A percentile compares a stretch with the other conserved stretches of the same genome.
Evolutionary conservation across 1,139 yeast species (phyloP).

Genomic region (Debaryomyces udenii): DNA sequence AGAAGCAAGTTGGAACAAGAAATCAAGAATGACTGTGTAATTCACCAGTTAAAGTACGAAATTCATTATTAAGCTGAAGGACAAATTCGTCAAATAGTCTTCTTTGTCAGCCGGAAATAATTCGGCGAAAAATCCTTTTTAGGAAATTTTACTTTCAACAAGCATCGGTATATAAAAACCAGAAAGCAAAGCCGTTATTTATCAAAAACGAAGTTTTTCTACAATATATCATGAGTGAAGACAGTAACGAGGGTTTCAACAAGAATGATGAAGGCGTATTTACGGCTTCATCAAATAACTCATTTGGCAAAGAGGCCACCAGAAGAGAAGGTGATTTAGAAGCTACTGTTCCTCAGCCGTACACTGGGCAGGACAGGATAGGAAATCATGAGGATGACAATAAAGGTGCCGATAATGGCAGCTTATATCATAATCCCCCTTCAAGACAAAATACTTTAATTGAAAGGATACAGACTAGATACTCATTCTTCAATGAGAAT

Average conservation of each 20-base stretch:
- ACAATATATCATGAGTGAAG: neutral
- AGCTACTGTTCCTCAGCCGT: conserved; percentile 1
- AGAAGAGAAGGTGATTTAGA: neutral
- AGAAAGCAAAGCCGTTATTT: neutral
- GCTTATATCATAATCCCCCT: conserved; percentile 7
- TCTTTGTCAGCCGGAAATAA: too few species aligned
- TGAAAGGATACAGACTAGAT: conserved; percentile 20
- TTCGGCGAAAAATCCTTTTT: too few species aligned
- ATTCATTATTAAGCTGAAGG: too few species aligned
- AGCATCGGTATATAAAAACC: too few species aligned
- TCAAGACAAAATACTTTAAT: conserved; percentile 20
- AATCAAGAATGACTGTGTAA: too few species aligned
- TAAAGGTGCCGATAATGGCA: neutral
- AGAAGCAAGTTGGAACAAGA: too few species aligned
- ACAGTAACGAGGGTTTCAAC: neutral
- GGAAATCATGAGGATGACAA: neutral
- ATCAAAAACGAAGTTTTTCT: too few species aligned
- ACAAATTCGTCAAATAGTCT: too few species aligned
- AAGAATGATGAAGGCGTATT: neutral
- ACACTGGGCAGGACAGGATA: neutral
- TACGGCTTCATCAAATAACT: neutral
- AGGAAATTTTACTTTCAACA: too few species aligned
- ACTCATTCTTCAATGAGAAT: conserved; percentile 32
- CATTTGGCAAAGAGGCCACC: neutral
- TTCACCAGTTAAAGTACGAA: too few species aligned